Evolutionary conservation across 257 asterid species (phyloP), one percentile per base, ranked within the genome.

Genomic region (Verbena officinalis): DNA sequence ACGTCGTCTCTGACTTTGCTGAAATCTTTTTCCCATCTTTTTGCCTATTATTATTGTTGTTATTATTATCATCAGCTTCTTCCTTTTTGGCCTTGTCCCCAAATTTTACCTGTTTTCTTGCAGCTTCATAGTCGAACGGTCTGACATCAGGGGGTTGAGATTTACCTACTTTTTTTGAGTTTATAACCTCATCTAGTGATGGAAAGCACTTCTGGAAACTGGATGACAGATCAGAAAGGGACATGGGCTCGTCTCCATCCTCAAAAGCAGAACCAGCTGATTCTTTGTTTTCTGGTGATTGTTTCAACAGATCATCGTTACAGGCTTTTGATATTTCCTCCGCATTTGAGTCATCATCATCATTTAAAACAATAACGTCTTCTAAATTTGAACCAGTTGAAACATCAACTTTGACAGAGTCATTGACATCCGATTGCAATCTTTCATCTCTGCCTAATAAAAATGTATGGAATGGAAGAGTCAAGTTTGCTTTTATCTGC

Each of bases 61-160:
- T n/a, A n/a, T n/a, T n/a, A n/a, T 17, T 59, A 19, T 65, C 80
- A 17, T 40, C 81, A 3, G 55, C 70, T 21, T 51, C 80, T 20
- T 24, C 70, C 36, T 30, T 54, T 69, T 63, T 62, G 4, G 38
- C 62, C 31, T 49, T 67, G 58, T 71, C 69, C 58, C 99, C 95
- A 55, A 90, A 88, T 17, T 51, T 75, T n/a, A 86, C 83, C 70
- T 83, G 74, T 60, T 80, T 63, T 51, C 84, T 68, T 19, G 95
- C 95, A 45, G 86, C 81, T 70, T 84, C 97, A 57, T 84, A 90
- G 74, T 90, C 85, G 12, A 90, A 94, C 15, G 91, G 96, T 73
- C 78, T 57, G 39, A 83, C 78, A 4, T 49, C 77, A 0, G 75
- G 19, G 19, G 55, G 74, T 60, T 72, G 82, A 65, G 82, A 68